Conservation (phyloP, 306 rosid species). For the Parietaria judaica region DNA sequence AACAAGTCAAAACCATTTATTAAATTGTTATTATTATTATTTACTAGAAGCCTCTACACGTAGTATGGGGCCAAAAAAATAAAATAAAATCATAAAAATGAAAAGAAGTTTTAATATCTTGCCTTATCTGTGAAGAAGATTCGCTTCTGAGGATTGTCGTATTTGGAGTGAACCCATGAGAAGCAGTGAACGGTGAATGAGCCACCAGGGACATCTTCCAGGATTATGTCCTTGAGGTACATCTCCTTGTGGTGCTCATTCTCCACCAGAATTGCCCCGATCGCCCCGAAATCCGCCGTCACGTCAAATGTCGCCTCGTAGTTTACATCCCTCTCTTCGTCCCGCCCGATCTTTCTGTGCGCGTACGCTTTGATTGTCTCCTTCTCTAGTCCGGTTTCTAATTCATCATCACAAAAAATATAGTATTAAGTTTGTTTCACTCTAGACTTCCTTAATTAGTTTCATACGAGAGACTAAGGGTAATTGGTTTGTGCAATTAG, state of each 20-base stretch:
- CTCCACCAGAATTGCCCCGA: slow-evolving; percentile 61
- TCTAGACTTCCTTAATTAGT: not conserved
- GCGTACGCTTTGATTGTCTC: slow-evolving; percentile 25
- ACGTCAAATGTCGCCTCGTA: slow-evolving; percentile 48
- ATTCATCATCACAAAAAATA: not conserved
- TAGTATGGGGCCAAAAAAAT: not conserved
- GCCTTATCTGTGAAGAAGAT: slow-evolving; percentile 68
- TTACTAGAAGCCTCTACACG: not conserved
- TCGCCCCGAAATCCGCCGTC: slow-evolving; percentile 35
- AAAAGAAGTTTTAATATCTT: not conserved
- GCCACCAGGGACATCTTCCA: slow-evolving; percentile 37
- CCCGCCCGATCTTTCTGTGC: slow-evolving; percentile 11
- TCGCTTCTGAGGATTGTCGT: slow-evolving; percentile 38
- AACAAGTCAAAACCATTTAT: too few relatives aligned
- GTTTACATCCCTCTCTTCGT: slow-evolving; percentile 4
- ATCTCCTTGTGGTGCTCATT: slow-evolving; percentile 53
- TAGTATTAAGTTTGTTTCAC: not conserved
- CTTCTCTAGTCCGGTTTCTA: slow-evolving; percentile 50
- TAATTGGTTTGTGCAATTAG: too few relatives aligned
- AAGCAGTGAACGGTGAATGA: slow-evolving; percentile 32
- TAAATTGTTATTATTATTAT: too few relatives aligned
- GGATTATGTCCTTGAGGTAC: slow-evolving; percentile 34
- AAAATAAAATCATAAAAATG: not conserved
- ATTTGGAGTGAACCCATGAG: slow-evolving; percentile 74
- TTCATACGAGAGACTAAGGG: too few relatives aligned